phyloP scores from a whole-genome alignment of 805 yeast species.

The Wickerhamiella vanderwaltii region DNA sequence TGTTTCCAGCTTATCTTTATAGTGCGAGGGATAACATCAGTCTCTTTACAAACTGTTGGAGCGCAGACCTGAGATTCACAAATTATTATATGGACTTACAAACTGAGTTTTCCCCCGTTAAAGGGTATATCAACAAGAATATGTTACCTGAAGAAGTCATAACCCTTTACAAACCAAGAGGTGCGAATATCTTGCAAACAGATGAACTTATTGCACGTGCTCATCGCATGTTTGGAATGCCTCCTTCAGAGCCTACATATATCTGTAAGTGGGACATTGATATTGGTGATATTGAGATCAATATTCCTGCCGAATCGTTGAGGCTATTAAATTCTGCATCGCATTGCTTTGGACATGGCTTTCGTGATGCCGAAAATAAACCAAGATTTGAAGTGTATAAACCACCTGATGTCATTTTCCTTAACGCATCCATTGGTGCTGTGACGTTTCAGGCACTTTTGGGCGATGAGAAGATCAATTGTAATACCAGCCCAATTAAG shows the following conservation, averaged over 20 bases:
- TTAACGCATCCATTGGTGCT: slow-evolving; percentile 43
- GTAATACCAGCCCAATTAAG: slow-evolving; percentile 22
- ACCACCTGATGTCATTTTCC: slow-evolving; percentile 56
- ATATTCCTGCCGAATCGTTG: slow-evolving; percentile 38
- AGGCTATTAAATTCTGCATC: slow-evolving; percentile 31
- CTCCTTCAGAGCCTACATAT: slow-evolving; percentile 80
- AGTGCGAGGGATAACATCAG: slow-evolving; percentile 50
- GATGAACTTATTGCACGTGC: slow-evolving; percentile 34
- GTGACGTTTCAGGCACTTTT: slow-evolving; percentile 35
- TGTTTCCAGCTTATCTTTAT: slow-evolving; percentile 64
- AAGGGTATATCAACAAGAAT: slow-evolving; percentile 25
- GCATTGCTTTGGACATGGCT: slow-evolving; percentile 47
- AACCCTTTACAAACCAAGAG: background rate
- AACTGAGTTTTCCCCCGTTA: slow-evolving; percentile 52
- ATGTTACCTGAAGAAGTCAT: background rate
- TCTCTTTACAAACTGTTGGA: slow-evolving; percentile 50
- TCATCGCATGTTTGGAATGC: slow-evolving; percentile 85
- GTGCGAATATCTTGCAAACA: slow-evolving; percentile 14
- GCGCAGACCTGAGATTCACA: slow-evolving; percentile 72
- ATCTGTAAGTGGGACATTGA: slow-evolving; percentile 83
- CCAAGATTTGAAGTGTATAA: slow-evolving; percentile 44
- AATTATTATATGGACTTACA: slow-evolving; percentile 86
- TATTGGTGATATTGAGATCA: slow-evolving; percentile 44
- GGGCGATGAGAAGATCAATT: slow-evolving; percentile 22
- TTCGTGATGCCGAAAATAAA: slow-evolving; percentile 64